These are phyloP conservation scores for Beauveria rudraprayagi DNA, from an alignment of 2,329 filamentous ascomycete species.

Conservation along the genomic window DNA sequence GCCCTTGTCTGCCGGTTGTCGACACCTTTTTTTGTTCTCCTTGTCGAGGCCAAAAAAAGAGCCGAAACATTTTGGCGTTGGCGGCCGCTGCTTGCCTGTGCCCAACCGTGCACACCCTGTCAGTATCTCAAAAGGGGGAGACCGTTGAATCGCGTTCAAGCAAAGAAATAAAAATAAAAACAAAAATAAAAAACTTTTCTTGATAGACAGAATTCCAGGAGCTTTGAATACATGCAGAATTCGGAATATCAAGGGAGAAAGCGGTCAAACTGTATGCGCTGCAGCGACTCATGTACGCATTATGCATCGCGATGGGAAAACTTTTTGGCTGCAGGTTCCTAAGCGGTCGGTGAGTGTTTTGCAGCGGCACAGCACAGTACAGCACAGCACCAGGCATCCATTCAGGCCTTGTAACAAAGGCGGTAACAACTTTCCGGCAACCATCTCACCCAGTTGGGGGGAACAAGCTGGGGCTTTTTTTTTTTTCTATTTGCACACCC, in stretches of 20 bases:
- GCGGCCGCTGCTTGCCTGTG: background rate
- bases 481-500: background rate
- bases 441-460: background rate
- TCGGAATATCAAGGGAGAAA: background rate
- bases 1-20: constrained; percentile 1
- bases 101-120: constrained; percentile 1
- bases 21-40: background rate
- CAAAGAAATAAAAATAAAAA: background rate
- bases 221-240: no score
- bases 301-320: background rate
- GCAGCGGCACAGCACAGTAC: background rate
- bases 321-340: background rate
- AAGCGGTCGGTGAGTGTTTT: background rate
- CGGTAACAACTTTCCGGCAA: constrained; percentile 1
- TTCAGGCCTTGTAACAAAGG: background rate
- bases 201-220: background rate
- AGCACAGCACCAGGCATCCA: background rate
- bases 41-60: background rate
- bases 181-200: background rate
- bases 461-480: background rate
- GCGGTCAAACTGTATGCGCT: background rate
- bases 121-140: background rate
- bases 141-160: background rate
- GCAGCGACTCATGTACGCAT: constrained; percentile 1
- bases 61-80: constrained; percentile 1